A percentile compares a stretch with the other conserved stretches of the same genome.
Conservation (phyloP, 768 basidiomycete species). For the Tricholoma furcatifolium region DNA sequence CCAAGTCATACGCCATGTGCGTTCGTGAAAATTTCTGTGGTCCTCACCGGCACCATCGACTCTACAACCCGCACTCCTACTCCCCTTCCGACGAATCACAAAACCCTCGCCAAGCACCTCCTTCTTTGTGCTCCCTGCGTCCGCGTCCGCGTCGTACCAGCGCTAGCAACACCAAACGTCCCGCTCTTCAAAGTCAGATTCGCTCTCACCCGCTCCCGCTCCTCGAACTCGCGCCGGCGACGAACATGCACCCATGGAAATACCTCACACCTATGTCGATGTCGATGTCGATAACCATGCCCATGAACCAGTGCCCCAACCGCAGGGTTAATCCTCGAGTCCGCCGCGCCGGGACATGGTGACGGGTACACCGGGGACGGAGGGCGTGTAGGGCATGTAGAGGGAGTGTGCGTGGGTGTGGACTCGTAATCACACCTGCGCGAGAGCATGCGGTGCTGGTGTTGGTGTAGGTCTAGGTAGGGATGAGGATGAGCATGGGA, state of each 20-base stretch:
- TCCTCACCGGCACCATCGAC: not conserved
- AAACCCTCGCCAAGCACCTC: not conserved
- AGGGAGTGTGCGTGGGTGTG: constrained; percentile 3
- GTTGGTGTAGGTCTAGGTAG: not conserved
- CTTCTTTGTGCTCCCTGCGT: not conserved
- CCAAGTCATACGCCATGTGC: too few relatives aligned
- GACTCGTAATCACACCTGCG: not conserved
- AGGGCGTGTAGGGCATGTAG: constrained; percentile 27
- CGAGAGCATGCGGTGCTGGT: not conserved
- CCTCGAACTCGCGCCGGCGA: constrained; percentile 17
- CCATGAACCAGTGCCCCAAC: constrained; percentile 45
- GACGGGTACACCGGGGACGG: constrained; percentile 59
- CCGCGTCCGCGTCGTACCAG: too few relatives aligned
- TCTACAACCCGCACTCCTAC: not conserved
- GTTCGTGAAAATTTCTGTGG: too few relatives aligned
- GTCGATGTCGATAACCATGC: constrained; percentile 19
- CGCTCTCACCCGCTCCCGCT: constrained; percentile 26
- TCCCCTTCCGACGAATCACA: not conserved
- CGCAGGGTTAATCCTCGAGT: constrained; percentile 44
- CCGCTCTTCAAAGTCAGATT: constrained; percentile 33
- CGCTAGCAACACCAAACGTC: not conserved
- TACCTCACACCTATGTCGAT: constrained; percentile 33
- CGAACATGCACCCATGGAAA: constrained; percentile 45
- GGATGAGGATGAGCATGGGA: too few relatives aligned
- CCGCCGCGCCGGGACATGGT: constrained; percentile 59